These are phyloP conservation scores for Calocera cornea DNA, from an alignment of 768 basidiomycete species.

Conservation along the genomic window DNA sequence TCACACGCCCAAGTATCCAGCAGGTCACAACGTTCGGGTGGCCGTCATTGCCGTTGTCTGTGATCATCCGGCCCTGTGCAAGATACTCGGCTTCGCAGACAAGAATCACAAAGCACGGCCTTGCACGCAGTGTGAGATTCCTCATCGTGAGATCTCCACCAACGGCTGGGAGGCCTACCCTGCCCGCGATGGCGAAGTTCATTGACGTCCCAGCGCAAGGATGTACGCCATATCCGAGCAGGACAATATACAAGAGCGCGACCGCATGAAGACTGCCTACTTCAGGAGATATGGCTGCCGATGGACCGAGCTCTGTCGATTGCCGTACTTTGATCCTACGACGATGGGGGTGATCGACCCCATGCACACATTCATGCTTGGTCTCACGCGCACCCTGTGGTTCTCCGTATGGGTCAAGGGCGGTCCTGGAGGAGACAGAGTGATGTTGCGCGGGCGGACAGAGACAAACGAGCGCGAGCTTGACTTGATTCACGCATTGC, in stretches of 20 bases:
- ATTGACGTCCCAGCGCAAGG: not conserved
- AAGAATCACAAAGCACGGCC: constrained; percentile 18
- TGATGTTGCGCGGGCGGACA: not conserved
- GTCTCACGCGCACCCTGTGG: constrained; percentile 10
- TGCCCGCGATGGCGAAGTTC: not conserved
- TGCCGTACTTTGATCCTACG: constrained; percentile 6
- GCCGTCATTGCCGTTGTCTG: constrained; percentile 20
- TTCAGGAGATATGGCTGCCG: not conserved
- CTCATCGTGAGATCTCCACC: constrained; percentile 15
- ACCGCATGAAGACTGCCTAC: not conserved
- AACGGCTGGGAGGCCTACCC: constrained; percentile 16
- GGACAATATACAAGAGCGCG: not conserved
- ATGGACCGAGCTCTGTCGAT: not conserved
- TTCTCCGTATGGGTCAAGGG: constrained; percentile 11
- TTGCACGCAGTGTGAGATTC: constrained; percentile 20
- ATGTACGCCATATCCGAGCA: not conserved
- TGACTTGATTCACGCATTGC: not conserved
- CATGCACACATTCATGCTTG: constrained; percentile 5
- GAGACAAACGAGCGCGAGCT: not conserved
- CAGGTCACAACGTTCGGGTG: constrained; percentile 16
- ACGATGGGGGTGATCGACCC: constrained; percentile 7
- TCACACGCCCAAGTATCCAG: constrained; percentile 12
- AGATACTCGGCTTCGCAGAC: constrained; percentile 20
- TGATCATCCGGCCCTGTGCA: constrained; percentile 23
- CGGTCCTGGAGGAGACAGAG: not conserved